Conservation (phyloP, 345 rosid genomes). For the Gossypium raimondii region DNA sequence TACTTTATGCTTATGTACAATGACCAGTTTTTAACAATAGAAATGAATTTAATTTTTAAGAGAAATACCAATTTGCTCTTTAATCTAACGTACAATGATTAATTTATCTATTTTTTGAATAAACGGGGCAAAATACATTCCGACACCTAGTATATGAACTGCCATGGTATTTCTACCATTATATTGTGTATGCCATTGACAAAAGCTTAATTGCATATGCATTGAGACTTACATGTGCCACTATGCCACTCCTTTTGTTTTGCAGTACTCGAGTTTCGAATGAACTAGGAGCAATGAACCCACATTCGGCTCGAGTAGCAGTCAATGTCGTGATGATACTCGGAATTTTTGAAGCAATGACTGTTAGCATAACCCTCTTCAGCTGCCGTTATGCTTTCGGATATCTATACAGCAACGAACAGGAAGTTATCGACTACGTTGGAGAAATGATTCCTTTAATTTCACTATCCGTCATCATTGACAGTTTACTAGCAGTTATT, state of each 20-base stretch:
- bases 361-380: slow-evolving; percentile 26
- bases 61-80: too few species aligned
- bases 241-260: slow-evolving; percentile 4
- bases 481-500: slow-evolving; percentile 38
- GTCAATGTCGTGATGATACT: slow-evolving; percentile 21
- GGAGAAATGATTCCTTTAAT: slow-evolving; percentile 36
- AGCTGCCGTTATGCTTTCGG: slow-evolving; percentile 31
- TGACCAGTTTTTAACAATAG: too few species aligned
- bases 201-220: neutral
- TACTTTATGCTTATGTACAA: too few species aligned
- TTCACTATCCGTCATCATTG: slow-evolving; percentile 33
- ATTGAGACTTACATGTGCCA: neutral
- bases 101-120: too few species aligned
- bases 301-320: slow-evolving; percentile 29
- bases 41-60: too few species aligned
- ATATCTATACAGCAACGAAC: slow-evolving; percentile 32
- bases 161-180: too few species aligned
- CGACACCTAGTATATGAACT: too few species aligned
- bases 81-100: too few species aligned
- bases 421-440: neutral
- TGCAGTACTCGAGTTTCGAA: slow-evolving; percentile 45
- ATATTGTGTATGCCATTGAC: neutral
- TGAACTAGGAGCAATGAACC: slow-evolving; percentile 48
- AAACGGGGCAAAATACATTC: too few species aligned
- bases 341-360: slow-evolving; percentile 22